These are phyloP conservation scores for Trichoderma asperellum DNA, from an alignment of 2,329 filamentous ascomycete genomes.

Conservation along the genomic window DNA sequence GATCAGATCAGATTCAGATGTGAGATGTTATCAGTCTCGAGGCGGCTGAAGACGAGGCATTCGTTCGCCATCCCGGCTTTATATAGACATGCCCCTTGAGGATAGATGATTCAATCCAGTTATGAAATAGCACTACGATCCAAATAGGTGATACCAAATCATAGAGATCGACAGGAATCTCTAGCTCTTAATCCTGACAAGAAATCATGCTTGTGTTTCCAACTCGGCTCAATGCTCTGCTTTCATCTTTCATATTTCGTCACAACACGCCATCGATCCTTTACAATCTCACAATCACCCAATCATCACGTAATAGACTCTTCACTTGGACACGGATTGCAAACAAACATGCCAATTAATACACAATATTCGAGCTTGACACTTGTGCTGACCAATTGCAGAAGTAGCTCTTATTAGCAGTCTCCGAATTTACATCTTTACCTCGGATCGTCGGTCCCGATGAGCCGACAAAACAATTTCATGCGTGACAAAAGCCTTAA, in stretches of 20 bases:
- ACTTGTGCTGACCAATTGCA: background rate
- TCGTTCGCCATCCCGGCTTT: background rate
- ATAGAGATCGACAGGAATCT: background rate
- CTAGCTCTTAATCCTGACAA: background rate
- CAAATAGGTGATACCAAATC: background rate
- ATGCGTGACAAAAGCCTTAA: background rate
- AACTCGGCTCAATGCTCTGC: background rate
- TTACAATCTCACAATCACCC: background rate
- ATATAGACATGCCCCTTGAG: background rate
- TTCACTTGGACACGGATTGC: background rate
- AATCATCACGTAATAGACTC: background rate
- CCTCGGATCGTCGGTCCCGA: background rate
- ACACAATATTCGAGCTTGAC: background rate
- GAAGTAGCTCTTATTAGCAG: fast-evolving
- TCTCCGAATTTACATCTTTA: background rate
- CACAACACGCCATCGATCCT: background rate
- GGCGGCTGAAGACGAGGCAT: background rate
- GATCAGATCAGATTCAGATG: background rate
- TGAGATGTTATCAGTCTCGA: background rate
- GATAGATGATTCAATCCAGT: background rate
- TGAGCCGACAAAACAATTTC: background rate
- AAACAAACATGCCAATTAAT: background rate
- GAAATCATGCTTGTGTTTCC: background rate
- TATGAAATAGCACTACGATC: background rate
- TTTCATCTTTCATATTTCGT: background rate